Percentiles rank a stretch among this genome's conserved stretches.
Conservation (phyloP, 345 rosid species). For the Brassica juncea region DNA sequence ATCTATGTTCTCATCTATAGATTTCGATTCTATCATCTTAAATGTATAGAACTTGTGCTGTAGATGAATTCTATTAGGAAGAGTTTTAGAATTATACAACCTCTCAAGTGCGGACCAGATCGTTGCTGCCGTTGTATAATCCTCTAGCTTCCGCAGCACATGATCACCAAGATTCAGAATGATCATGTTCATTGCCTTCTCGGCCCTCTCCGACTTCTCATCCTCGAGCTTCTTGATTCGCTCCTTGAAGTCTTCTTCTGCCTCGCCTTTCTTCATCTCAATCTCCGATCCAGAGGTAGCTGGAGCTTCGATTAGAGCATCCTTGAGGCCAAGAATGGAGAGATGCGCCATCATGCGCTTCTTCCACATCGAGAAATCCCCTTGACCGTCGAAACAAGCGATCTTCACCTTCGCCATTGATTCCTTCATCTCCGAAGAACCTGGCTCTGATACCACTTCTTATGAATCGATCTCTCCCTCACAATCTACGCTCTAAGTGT, state of each 20-base stretch:
- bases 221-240: background rate
- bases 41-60: background rate
- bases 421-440: background rate
- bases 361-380: background rate
- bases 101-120: background rate
- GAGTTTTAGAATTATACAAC: background rate
- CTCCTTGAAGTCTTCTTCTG: background rate
- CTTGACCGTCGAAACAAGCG: background rate
- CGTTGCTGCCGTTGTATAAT: background rate
- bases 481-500: too few species aligned
- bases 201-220: background rate
- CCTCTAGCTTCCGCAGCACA: background rate
- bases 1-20: background rate
- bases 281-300: background rate
- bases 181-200: background rate
- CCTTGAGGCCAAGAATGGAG: background rate
- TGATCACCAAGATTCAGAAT: background rate
- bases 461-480: too few species aligned
- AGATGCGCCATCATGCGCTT: background rate
- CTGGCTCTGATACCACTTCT: background rate
- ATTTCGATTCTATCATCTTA: background rate
- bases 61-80: background rate
- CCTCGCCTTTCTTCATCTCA: background rate
- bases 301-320: background rate
- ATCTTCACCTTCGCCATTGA: background rate